Base-by-base conservation (phyloP, 2,329 filamentous ascomycete genomes). In the Lasiodiplodia sp. region DNA sequence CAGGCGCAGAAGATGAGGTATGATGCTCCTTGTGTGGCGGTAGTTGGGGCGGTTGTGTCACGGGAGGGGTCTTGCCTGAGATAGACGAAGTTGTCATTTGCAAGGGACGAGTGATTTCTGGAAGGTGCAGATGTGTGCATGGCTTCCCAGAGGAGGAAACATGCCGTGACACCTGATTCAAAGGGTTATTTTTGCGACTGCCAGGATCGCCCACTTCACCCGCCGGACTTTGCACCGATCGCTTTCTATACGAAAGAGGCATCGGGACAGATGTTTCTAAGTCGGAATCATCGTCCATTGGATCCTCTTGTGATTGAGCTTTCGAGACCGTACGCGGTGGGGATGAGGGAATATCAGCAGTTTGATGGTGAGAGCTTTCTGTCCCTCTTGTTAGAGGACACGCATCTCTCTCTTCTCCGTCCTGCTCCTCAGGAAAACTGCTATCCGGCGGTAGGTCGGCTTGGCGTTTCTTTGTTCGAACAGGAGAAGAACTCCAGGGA, bases 381-480 rank as follows among this genome's bases (percentile, higher is more conserved):
- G 3, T 12, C 12, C 14, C 55, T 40, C 21, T 21, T n/a, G 11
- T n/a, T 7, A 7, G 10, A 38, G 31, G 11, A 25, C 4, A 11
- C 3, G 2, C 8, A 31, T 14, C 37, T 21, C 8, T 28, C 31
- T 40, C 62, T 11, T 25, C 44, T 14, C n/a, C 2, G 4, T n/a
- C 34, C 14, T 66, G 51, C 23, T 53, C 31, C n/a, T 56, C 63
- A 1, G 52, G 23, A 0, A 56, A 8, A 18, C 63, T 66, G 31
- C 63, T 66, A 38, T 66, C 63, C 1, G 63, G 63, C 12, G 63
- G 63, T 2, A 66, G 34, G 25, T 66, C 63, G 21, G 51, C 51
- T 3, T 4, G 10, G 18, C 23, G 63, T 14, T 47, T 53, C 18
- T 21, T n/a, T 3, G 21, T 37, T n/a, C 14, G 51, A 10, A 44